Evolutionary conservation across 2,329 filamentous ascomycete genomes (phyloP).

Genomic region (Rutstroemia sydowiana): DNA sequence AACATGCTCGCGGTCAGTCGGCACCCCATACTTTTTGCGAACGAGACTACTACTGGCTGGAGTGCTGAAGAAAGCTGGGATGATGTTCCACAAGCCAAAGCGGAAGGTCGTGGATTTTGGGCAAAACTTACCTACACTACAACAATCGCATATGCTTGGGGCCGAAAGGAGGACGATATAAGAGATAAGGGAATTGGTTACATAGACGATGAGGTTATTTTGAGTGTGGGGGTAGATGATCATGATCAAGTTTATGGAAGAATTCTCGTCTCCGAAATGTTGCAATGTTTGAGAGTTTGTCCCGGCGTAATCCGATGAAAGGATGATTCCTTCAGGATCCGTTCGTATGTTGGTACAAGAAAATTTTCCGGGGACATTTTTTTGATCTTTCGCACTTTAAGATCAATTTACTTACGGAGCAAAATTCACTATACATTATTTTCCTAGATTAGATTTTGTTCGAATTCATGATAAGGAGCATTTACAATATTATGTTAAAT

Average conservation of each 20-base stretch:
- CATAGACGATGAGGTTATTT: conserved; percentile 34
- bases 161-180: conserved; percentile 27
- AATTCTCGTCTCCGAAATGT: conserved; percentile 28
- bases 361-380: no score
- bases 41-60: conserved; percentile 33
- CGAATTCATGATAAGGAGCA: no score
- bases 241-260: conserved; percentile 30
- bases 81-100: conserved; percentile 18
- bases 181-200: conserved; percentile 31
- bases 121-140: conserved; percentile 35
- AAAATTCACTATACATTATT: no score
- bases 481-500: no score
- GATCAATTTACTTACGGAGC: no score
- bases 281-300: conserved; percentile 33
- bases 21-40: conserved; percentile 31
- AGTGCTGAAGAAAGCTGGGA: conserved; percentile 31
- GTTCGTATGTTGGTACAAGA: no score
- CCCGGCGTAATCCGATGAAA: conserved; percentile 40
- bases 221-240: conserved; percentile 34
- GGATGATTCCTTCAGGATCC: no score
- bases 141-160: conserved; percentile 33
- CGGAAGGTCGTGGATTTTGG: conserved; percentile 18
- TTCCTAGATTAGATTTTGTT: no score
- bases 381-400: no score
- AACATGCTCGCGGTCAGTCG: conserved; percentile 31